A percentile compares a stretch with the other conserved stretches of the same genome.
These are phyloP conservation scores for Penicillium occitanis DNA, from an alignment of 2,329 filamentous ascomycete species.

Conservation along the genomic window DNA sequence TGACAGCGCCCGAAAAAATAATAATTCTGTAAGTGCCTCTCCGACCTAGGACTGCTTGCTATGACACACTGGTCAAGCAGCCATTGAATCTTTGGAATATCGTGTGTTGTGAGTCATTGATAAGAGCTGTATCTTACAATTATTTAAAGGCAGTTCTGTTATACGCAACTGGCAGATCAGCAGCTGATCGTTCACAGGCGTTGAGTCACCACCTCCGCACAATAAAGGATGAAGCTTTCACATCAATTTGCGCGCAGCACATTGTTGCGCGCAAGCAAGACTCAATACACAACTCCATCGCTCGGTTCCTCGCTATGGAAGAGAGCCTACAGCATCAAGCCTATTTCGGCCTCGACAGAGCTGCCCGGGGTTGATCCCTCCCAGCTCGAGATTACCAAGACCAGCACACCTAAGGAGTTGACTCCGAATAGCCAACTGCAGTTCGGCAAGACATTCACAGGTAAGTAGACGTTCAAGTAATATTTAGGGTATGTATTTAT, in stretches of 20 bases:
- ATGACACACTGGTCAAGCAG: slow-evolving; percentile 5
- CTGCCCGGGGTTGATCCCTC: slow-evolving; percentile 72
- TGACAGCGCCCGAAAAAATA: slow-evolving; percentile 3
- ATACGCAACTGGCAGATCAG: not conserved
- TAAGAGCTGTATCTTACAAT: not conserved
- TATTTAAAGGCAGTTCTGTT: not conserved
- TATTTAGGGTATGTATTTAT: not conserved
- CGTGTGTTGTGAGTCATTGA: slow-evolving; percentile 3
- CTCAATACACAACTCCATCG: slow-evolving; percentile 29
- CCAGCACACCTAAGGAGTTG: slow-evolving; percentile 70
- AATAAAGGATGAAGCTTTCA: slow-evolving; percentile 34
- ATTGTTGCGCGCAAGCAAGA: slow-evolving; percentile 29
- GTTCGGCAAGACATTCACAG: slow-evolving; percentile 89
- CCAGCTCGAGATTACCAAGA: slow-evolving; percentile 72
- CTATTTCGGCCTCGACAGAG: slow-evolving; percentile 30
- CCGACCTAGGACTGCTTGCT: not conserved
- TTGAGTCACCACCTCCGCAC: not conserved
- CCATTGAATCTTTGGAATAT: not conserved
- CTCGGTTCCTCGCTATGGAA: slow-evolving; percentile 44
- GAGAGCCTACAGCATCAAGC: slow-evolving; percentile 48
- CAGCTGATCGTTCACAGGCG: not conserved
- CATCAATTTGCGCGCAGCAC: slow-evolving; percentile 37
- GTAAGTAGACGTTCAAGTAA: slow-evolving; percentile 33
- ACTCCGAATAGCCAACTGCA: slow-evolving; percentile 76
- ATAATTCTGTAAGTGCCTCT: not conserved